Evolutionary conservation across 2,329 filamentous ascomycete genomes (phyloP).

Genomic region (Thielaviopsis cerberus): DNA sequence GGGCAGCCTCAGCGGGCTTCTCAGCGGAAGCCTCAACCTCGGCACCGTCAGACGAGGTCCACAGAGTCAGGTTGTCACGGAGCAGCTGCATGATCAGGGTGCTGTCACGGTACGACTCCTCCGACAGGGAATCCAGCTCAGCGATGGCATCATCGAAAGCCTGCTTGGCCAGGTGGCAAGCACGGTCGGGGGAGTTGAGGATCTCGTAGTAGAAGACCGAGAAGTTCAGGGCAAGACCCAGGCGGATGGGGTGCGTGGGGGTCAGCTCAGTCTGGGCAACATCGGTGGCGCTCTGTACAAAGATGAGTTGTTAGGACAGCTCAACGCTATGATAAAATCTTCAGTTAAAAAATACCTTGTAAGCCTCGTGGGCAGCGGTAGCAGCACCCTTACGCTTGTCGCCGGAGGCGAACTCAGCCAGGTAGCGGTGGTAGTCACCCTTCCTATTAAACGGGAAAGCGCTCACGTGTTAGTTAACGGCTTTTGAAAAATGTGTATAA

Average conservation of each 20-base stretch:
- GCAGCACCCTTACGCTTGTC: conserved; percentile 84
- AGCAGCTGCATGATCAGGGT: conserved; percentile 98
- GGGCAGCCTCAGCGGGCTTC: conserved; percentile 35
- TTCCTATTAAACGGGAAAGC: conserved; percentile 41
- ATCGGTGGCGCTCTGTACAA: conserved; percentile 54
- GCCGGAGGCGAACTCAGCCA: conserved; percentile 80
- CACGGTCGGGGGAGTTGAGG: conserved; percentile 92
- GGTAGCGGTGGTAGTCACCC: conserved; percentile 91
- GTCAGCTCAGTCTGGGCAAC: conserved; percentile 95
- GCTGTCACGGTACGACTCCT: conserved; percentile 98
- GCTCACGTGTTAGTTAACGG: background rate
- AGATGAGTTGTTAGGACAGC: background rate
- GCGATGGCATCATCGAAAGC: conserved; percentile 97
- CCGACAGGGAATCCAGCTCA: conserved; percentile 87
- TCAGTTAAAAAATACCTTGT: conserved; percentile 53
- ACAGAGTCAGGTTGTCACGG: conserved; percentile 93
- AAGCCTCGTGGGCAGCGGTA: conserved; percentile 77
- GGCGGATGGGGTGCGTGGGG: conserved; percentile 92
- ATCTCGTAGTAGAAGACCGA: conserved; percentile 99
- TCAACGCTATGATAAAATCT: background rate
- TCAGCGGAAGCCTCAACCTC: conserved; percentile 48
- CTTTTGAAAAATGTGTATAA: conserved; percentile 1
- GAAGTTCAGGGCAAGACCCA: conserved; percentile 96
- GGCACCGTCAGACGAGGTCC: conserved; percentile 81
- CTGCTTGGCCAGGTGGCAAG: conserved; percentile 97